Percentiles rank a stretch among this genome's conserved stretches.
phyloP scores from a whole-genome alignment of 345 rosid genomes.

The Raphanus raphanistrum region DNA sequence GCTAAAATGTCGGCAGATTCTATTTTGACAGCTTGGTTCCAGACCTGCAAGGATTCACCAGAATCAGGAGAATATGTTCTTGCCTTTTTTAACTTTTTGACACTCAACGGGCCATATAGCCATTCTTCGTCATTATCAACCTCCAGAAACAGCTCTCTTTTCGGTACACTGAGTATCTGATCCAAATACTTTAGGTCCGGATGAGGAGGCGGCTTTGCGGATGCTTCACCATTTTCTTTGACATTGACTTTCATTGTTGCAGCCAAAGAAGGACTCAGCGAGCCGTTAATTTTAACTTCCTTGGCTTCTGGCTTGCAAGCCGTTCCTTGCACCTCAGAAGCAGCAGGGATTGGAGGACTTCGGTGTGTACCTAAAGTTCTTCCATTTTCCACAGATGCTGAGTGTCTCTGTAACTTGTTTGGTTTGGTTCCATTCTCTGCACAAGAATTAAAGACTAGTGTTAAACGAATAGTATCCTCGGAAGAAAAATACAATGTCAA shows the following conservation, averaged over 20 bases:
- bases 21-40: conserved; percentile 62
- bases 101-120: conserved; percentile 44
- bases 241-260: conserved; percentile 24
- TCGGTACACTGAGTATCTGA: conserved; percentile 55
- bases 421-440: conserved; percentile 51
- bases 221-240: conserved; percentile 43
- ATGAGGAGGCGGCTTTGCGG: conserved; percentile 60
- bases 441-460: conserved; percentile 20
- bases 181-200: conserved; percentile 58
- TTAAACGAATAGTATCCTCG: neutral
- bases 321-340: conserved; percentile 35
- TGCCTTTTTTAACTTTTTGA: conserved; percentile 35
- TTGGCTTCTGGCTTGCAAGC: conserved; percentile 38
- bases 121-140: conserved; percentile 54
- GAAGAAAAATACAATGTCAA: neutral
- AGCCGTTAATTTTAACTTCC: conserved; percentile 49
- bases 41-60: conserved; percentile 44
- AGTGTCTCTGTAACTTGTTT: conserved; percentile 46
- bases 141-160: conserved; percentile 43
- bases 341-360: conserved; percentile 23
- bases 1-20: conserved; percentile 64
- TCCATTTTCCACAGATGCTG: conserved; percentile 48
- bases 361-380: conserved; percentile 38
- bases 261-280: conserved; percentile 34
- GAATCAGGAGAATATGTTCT: conserved; percentile 32